These are phyloP conservation scores for Alternaria consortialis DNA, from an alignment of 2,329 filamentous ascomycete species.

Conservation along the genomic window DNA sequence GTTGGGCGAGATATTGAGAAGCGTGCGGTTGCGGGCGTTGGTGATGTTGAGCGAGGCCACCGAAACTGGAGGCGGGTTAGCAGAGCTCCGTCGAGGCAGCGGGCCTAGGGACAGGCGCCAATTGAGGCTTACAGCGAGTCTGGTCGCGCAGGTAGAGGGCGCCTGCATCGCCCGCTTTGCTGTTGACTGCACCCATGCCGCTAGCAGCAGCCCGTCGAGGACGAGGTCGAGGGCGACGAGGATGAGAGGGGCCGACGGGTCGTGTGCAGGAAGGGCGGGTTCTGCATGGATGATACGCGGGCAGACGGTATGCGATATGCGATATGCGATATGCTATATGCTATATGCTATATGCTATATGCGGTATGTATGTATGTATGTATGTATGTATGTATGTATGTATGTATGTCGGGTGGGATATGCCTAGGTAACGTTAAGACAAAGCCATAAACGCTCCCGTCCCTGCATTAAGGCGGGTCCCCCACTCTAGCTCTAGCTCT, in stretches of 20 bases:
- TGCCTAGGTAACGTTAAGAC: not conserved
- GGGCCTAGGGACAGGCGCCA: not conserved
- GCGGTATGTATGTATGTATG: not conserved
- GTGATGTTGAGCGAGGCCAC: conserved; percentile 84
- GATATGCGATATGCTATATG: not conserved
- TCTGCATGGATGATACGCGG: not conserved
- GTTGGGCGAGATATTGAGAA: conserved; percentile 84
- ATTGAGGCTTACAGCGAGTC: conserved; percentile 74
- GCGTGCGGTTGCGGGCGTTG: conserved; percentile 78
- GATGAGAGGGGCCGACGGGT: not conserved
- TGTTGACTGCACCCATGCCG: conserved; percentile 89
- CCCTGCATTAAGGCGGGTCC: not conserved
- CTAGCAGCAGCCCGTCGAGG: conserved; percentile 23
- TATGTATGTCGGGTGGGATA: too few species aligned
- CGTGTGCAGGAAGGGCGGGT: not conserved
- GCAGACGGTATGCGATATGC: not conserved
- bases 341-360: not conserved
- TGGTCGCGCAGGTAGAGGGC: conserved; percentile 89
- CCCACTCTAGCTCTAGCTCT: too few species aligned
- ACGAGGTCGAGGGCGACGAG: not conserved
- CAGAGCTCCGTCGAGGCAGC: not conserved
- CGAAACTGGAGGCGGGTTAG: conserved; percentile 69
- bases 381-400: too few species aligned
- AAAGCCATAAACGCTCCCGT: not conserved
- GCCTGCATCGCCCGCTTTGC: conserved; percentile 80